A percentile compares a stretch with the other conserved stretches of the same genome.
Conservation (phyloP, 371 early-diverging fungal species). For the Mucor indicus region DNA sequence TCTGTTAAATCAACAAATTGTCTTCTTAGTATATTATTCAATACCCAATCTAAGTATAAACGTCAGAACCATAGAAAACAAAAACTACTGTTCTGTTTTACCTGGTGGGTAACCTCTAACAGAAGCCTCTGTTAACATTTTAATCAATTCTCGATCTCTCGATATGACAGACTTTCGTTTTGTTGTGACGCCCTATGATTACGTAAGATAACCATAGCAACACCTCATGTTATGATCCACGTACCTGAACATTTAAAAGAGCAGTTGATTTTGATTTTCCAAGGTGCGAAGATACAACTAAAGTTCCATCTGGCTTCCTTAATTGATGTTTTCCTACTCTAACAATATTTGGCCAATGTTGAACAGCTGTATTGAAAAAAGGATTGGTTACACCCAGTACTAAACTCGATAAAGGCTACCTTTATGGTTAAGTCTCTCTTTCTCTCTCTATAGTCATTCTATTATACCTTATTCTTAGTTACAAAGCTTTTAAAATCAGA, state of each 20-base stretch:
- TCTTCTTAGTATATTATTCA: slow-evolving; percentile 88
- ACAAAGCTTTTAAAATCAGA: slow-evolving; percentile 81
- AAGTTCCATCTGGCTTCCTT: slow-evolving; percentile 52
- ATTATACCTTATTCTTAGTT: slow-evolving; percentile 54
- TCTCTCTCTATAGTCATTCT: neutral
- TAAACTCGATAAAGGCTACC: slow-evolving; percentile 76
- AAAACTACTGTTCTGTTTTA: slow-evolving; percentile 11
- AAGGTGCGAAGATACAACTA: slow-evolving; percentile 13
- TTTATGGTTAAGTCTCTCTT: neutral
- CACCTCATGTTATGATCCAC: too few species aligned
- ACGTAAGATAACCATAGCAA: too few species aligned
- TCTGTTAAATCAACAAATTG: slow-evolving; percentile 94
- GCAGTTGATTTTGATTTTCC: slow-evolving; percentile 23
- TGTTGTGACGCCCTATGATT: slow-evolving; percentile 58
- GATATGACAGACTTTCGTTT: slow-evolving; percentile 80
- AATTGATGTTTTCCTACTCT: slow-evolving; percentile 65
- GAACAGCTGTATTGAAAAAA: slow-evolving; percentile 84
- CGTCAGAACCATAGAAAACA: too few species aligned
- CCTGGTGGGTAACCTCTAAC: slow-evolving; percentile 65
- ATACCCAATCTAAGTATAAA: slow-evolving; percentile 49
- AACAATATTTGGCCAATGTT: slow-evolving; percentile 91
- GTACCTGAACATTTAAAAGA: too few species aligned
- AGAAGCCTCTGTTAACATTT: slow-evolving; percentile 66
- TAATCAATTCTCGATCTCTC: slow-evolving; percentile 73
- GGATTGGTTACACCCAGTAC: slow-evolving; percentile 95